These are phyloP conservation scores for Rauvolfia tetraphylla DNA, from an alignment of 257 asterid genomes.

Conservation along the genomic window DNA sequence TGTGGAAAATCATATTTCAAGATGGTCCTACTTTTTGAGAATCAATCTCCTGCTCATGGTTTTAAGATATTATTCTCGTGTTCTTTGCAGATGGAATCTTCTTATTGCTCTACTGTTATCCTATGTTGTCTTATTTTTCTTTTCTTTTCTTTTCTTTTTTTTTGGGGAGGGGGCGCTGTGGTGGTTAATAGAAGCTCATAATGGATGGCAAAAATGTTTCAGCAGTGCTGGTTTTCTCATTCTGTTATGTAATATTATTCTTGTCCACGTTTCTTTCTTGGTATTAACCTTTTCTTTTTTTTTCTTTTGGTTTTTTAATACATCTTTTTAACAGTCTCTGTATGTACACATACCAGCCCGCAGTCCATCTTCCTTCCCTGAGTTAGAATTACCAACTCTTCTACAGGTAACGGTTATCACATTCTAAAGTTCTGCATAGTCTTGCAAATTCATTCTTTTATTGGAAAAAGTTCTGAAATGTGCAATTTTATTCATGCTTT, in stretches of 20 bases:
- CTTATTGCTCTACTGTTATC: neutral
- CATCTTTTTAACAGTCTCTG: constrained; percentile 64
- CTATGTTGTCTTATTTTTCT: neutral
- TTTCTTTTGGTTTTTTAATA: neutral
- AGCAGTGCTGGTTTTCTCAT: neutral
- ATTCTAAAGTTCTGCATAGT: neutral
- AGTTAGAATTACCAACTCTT: constrained; percentile 87
- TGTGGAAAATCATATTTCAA: neutral
- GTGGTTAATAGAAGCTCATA: neutral
- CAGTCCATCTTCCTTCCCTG: constrained; percentile 90
- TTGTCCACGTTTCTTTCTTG: neutral
- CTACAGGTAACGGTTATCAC: constrained; percentile 53
- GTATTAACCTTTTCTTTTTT: neutral
- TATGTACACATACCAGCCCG: constrained; percentile 93
- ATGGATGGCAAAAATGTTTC: neutral
- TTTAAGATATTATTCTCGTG: neutral
- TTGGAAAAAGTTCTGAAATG: neutral
- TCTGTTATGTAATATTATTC: neutral
- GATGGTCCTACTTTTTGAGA: neutral
- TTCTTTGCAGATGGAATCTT: neutral
- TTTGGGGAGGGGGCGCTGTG: too few species aligned
- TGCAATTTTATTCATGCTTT: neutral
- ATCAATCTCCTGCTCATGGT: neutral
- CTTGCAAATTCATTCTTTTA: neutral
- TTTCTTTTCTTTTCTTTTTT: too few species aligned